phyloP scores from a whole-genome alignment of 352 stramenopile species.

The Pythium guiyangense region DNA sequence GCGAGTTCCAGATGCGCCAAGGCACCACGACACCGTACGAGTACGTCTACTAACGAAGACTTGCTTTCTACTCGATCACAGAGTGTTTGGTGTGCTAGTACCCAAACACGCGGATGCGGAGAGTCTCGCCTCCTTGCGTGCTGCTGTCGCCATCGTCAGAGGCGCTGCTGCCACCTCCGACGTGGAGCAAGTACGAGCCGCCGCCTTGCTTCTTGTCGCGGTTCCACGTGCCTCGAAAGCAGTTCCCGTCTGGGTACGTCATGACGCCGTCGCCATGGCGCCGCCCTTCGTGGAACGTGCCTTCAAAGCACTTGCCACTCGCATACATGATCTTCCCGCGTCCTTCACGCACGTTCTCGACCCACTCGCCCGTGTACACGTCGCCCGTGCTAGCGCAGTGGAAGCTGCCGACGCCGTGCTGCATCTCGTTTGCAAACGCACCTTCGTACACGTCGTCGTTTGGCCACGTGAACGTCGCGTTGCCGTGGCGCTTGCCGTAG shows the following conservation, averaged over 20 bases:
- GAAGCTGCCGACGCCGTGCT: slow-evolving; percentile 79
- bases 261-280: slow-evolving; percentile 76
- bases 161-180: slow-evolving; percentile 11
- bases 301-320: slow-evolving; percentile 82
- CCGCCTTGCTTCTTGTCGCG: slow-evolving; percentile 84
- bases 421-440: slow-evolving; percentile 73
- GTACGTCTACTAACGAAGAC: slow-evolving; percentile 44
- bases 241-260: slow-evolving; percentile 77
- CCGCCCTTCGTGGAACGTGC: slow-evolving; percentile 74
- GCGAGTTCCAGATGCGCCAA: slow-evolving; percentile 53
- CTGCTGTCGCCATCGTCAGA: slow-evolving; percentile 1
- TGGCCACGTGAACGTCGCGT: slow-evolving; percentile 74
- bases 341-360: slow-evolving; percentile 77
- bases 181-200: slow-evolving; percentile 57
- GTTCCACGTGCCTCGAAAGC: slow-evolving; percentile 84
- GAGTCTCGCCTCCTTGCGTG: slow-evolving; percentile 7
- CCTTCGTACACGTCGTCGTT: slow-evolving; percentile 86
- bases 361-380: slow-evolving; percentile 77
- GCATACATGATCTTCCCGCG: slow-evolving; percentile 69
- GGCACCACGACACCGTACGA: slow-evolving; percentile 63
- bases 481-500: slow-evolving; percentile 62
- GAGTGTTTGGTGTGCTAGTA: slow-evolving; percentile 16
- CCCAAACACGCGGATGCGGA: slow-evolving; percentile 39
- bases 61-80: no score
- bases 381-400: slow-evolving; percentile 36